Evolutionary conservation across 495 filamentous ascomycete species (phyloP).

Genomic region (Podospora conica): DNA sequence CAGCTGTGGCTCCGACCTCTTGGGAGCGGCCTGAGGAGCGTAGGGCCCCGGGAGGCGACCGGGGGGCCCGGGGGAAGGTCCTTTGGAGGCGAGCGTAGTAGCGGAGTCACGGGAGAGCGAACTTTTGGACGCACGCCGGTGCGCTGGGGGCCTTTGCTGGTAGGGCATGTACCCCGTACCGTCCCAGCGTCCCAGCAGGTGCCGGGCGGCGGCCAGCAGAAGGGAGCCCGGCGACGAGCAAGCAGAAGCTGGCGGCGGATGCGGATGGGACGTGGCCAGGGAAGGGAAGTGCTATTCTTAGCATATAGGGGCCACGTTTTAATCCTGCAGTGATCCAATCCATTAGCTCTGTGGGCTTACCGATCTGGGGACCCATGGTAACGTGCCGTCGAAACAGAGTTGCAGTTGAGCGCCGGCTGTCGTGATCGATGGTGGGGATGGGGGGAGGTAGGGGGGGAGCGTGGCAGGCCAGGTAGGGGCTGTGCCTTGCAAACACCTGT

Average conservation of each 20-base stretch:
- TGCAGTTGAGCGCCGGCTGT: slow-evolving; percentile 32
- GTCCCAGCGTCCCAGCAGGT: neutral
- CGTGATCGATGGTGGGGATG: slow-evolving; percentile 16
- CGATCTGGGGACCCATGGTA: slow-evolving; percentile 36
- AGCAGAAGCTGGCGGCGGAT: slow-evolving; percentile 8
- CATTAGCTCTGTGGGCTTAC: slow-evolving; percentile 34
- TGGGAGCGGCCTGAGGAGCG: slow-evolving; percentile 18
- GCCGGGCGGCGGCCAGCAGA: slow-evolving; percentile 14
- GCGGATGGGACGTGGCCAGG: slow-evolving; percentile 27
- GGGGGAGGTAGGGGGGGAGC: slow-evolving; percentile 1
- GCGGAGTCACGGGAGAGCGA: slow-evolving; percentile 8
- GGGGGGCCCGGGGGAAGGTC: slow-evolving; percentile 14
- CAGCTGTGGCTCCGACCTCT: slow-evolving; percentile 23
- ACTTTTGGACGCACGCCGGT: slow-evolving; percentile 1
- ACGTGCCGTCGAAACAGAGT: slow-evolving; percentile 35
- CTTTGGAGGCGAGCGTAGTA: slow-evolving; percentile 23
- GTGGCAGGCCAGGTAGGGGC: no score
- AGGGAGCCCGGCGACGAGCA: slow-evolving; percentile 11
- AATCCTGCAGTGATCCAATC: slow-evolving; percentile 35
- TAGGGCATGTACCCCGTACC: neutral
- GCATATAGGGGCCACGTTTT: slow-evolving; percentile 34
- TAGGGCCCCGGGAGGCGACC: slow-evolving; percentile 11
- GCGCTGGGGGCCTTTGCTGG: no score
- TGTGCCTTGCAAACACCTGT: no score
- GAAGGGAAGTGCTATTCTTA: slow-evolving; percentile 34